These are phyloP conservation scores for Agaricus sinodeliciosus DNA, from an alignment of 768 basidiomycete species.

Conservation along the genomic window DNA sequence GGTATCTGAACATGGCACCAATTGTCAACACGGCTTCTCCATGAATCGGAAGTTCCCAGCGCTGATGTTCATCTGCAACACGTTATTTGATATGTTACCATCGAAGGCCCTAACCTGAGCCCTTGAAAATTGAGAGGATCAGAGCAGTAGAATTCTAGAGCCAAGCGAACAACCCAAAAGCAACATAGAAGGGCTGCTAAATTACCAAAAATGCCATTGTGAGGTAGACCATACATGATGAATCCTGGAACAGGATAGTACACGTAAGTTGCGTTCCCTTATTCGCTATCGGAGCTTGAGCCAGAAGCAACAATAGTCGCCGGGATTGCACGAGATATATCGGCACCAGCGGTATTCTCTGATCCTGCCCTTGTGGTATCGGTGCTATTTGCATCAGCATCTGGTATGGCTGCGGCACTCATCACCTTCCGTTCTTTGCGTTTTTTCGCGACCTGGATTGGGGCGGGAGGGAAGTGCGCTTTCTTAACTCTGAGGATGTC, in stretches of 20 bases:
- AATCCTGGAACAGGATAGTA: neutral
- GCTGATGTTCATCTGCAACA: too few species aligned
- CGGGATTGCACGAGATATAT: conserved; percentile 7
- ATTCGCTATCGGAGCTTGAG: neutral
- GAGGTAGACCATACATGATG: neutral
- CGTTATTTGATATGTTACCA: neutral
- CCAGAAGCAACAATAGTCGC: neutral
- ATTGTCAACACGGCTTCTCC: too few species aligned
- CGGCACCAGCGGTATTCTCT: conserved; percentile 13
- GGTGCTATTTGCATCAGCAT: conserved; percentile 24
- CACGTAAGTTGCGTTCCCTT: neutral
- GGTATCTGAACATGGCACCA: too few species aligned
- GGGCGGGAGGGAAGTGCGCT: conserved; percentile 40
- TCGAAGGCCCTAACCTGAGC: neutral
- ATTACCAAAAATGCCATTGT: neutral
- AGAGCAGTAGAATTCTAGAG: too few species aligned
- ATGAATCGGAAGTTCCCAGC: too few species aligned
- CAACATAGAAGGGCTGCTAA: neutral
- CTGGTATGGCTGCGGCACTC: conserved; percentile 43
- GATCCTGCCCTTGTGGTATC: conserved; percentile 4
- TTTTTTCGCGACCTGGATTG: conserved; percentile 22
- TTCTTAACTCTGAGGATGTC: conserved; percentile 76
- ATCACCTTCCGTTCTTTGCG: conserved; percentile 44
- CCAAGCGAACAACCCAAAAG: too few species aligned
- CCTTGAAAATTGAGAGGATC: too few species aligned